Base-by-base conservation (phyloP, 805 yeast genomes). In the Sugiyamaella qingdaonensis region DNA sequence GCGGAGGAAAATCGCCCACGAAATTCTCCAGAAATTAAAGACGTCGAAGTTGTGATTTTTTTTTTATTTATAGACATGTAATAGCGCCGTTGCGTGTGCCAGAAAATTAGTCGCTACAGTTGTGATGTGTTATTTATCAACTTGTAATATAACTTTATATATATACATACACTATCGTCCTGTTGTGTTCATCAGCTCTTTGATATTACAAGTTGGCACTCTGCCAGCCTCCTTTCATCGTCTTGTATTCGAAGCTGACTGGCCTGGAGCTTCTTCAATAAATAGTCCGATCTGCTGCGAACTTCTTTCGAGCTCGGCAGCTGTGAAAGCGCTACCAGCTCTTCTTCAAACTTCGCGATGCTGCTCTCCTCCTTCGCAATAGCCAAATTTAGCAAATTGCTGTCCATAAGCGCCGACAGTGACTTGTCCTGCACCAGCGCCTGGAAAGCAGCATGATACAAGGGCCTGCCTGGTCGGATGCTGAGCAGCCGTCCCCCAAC, bases 401-500 rank as follows among this genome's bases (percentile, higher is more conserved):
- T 74, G 65, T 89, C 95, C 66, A 88, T 76, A 10, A 81, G 74
- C 21, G 80, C 80, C 52, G 74, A 78, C 5, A 86, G 69, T 14
- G 76, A 74, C 13, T 72, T 62, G 64, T 90, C 91, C 1, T 73
- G 59, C 2, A 82, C 77, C 64, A 94, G 73, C 54, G 78, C 78
- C 53, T 74, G 62, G 70, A 92, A 94, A 0, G 98, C 96, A 0
- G 91, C 87, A 53, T 78, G 77, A 67, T 75, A 90, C 19, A 94
- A 71, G 2, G 99, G 98, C 61, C 90, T 84, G 0, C 96, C 95
- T 1, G 96, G 88, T 18, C 71, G 68, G 16, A 94, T 79, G 5
- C 78, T 77, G 44, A 75, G 72, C 18, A 88, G 69, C 27, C 88
- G 78, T 14, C 97, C 98, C 58, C 87, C 85, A 41, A 84, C 86